Conservation (phyloP, 768 basidiomycete genomes). For the Tylopilus subfusipes region DNA sequence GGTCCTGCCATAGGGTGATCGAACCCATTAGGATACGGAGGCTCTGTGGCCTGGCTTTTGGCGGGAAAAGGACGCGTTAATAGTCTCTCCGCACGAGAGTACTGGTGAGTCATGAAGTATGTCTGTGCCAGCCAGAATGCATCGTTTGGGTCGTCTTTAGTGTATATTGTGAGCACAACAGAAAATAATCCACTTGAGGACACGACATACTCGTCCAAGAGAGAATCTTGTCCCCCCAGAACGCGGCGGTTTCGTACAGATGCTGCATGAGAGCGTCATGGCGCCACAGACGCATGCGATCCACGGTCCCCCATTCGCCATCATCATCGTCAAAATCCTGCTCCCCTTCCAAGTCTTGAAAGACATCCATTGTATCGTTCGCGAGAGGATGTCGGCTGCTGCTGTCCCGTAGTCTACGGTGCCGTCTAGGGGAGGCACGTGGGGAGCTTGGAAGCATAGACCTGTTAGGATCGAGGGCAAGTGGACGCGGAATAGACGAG, state of each 20-base stretch:
- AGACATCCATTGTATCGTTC: constrained; percentile 71
- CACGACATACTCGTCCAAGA: constrained; percentile 85
- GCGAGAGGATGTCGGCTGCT: constrained; percentile 67
- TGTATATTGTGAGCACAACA: constrained; percentile 1
- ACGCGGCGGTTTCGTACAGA: constrained; percentile 93
- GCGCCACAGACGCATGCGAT: constrained; percentile 94
- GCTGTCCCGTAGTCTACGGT: constrained; percentile 53
- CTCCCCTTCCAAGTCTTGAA: constrained; percentile 61
- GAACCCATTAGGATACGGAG: constrained; percentile 25
- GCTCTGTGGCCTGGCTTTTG: constrained; percentile 39
- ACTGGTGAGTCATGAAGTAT: constrained; percentile 94
- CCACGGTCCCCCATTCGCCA: constrained; percentile 79
- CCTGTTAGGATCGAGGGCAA: constrained; percentile 74
- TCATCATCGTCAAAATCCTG: constrained; percentile 59
- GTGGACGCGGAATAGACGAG: constrained; percentile 50
- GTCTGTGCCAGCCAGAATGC: constrained; percentile 99
- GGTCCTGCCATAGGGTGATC: constrained; percentile 19
- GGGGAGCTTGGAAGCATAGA: constrained; percentile 76
- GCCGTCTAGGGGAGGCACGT: constrained; percentile 60
- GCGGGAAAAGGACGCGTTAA: constrained; percentile 83
- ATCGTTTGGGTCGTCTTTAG: constrained; percentile 88
- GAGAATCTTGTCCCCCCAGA: constrained; percentile 98
- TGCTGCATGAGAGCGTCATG: constrained; percentile 99
- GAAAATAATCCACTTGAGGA: constrained; percentile 4
- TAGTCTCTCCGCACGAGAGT: constrained; percentile 88